Base-by-base conservation (phyloP, 2,329 filamentous ascomycete species). In the Lachnellula cervina region DNA sequence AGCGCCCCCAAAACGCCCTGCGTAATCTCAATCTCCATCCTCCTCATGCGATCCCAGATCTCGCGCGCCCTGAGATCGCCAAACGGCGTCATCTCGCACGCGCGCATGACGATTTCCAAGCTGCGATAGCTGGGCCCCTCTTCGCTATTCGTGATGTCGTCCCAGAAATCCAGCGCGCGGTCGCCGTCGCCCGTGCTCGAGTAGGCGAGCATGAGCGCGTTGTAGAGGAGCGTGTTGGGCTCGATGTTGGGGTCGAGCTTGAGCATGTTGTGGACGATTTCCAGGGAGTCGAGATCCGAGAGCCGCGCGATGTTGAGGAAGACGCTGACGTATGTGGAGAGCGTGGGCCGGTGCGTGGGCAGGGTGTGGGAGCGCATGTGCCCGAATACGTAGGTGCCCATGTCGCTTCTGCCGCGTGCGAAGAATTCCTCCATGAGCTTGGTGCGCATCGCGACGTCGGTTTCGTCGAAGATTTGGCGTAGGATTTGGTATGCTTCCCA, bases 161-260 rank as follows among this genome's bases (percentile, higher is more conserved):
- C 78, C 90, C 92, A 97, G 68, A 90, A 90, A 49, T 86, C 83
- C 60, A 96, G 75, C 1, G 89, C 89, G 53, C 81, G 81, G 32
- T 79, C 73, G 0, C 87, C 78, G 60, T 84, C 77, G 6, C 82
- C 88, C 65, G 84, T 88, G 1, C 82, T 80, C 1, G 84, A 83
- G 68, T 96, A 93, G 0, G 90, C 92, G 13, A 94, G 78, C 85
- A 99, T 96, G 49, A 97, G 76, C 0, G 88, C 84, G 65, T 96
- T 97, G 64, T 87, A 83, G 2, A 97, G 76, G 54, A 76, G 78
- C 0, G 93, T 97, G 63, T 81, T 85, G 4, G 87, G 80, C 63
- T 92, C 84, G 38, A 97, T 80, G 43, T 83, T 81, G n/a, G 86
- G 80, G 70, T 99, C 94, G 70, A 97, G 86, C 74, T 96, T 97